Evolutionary conservation across 805 yeast genomes (phyloP).

Genomic region (Hanseniaspora nectarophila): DNA sequence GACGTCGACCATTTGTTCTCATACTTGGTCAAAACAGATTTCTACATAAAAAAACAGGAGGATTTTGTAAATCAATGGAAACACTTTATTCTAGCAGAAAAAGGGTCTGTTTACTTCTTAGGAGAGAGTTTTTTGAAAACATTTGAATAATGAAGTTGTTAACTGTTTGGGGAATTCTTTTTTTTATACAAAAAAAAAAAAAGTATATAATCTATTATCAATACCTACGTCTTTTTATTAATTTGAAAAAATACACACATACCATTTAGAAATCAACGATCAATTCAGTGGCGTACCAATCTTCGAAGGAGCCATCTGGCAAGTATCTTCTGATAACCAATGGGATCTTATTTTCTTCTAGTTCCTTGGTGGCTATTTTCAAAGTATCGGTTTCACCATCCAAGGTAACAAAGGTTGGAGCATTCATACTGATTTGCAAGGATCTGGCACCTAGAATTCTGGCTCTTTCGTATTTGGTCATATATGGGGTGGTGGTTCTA

Average conservation of each 20-base stretch:
- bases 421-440: slow-evolving; percentile 91
- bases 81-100: slow-evolving; percentile 42
- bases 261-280: slow-evolving; percentile 58
- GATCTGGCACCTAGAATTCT: slow-evolving; percentile 96
- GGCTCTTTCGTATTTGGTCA: slow-evolving; percentile 98
- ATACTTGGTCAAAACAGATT: slow-evolving; percentile 38
- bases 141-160: slow-evolving; percentile 24
- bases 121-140: slow-evolving; percentile 54
- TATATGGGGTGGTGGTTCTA: slow-evolving; percentile 92
- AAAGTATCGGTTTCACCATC: slow-evolving; percentile 99
- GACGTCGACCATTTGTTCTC: slow-evolving; percentile 39
- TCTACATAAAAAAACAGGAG: slow-evolving; percentile 29
- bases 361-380: slow-evolving; percentile 94
- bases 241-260: not conserved
- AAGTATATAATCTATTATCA: slow-evolving; percentile 3
- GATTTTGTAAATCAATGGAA: slow-evolving; percentile 37
- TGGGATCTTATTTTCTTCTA: slow-evolving; percentile 89
- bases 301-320: slow-evolving; percentile 95
- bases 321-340: slow-evolving; percentile 87
- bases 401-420: slow-evolving; percentile 93
- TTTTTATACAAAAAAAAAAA: not conserved
- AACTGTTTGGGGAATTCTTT: not conserved
- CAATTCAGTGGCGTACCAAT: slow-evolving; percentile 97
- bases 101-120: slow-evolving; percentile 46
- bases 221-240: no score